A percentile compares a stretch with the other conserved stretches of the same genome.
Conservation (phyloP, 164 flowering plant species). For the Warburgia ugandensis region DNA sequence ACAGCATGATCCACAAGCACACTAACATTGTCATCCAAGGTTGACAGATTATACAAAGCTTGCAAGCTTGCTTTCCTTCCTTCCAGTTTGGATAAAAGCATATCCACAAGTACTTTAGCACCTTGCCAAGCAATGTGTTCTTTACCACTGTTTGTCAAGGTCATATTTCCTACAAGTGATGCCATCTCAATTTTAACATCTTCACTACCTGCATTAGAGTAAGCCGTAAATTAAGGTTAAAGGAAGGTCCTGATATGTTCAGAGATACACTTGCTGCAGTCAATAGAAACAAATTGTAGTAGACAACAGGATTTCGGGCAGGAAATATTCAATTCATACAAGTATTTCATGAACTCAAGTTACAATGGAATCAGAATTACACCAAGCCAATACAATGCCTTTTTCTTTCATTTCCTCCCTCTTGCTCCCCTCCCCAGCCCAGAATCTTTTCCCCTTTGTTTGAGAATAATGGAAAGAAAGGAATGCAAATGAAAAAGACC, state of each 20-base stretch:
- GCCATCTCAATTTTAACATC: constrained; percentile 49
- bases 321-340: not conserved
- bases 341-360: too few relatives aligned
- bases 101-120: constrained; percentile 33
- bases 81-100: constrained; percentile 35
- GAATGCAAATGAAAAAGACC: too few relatives aligned
- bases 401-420: too few relatives aligned
- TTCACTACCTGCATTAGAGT: constrained; percentile 33
- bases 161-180: constrained; percentile 40
- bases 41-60: constrained; percentile 44
- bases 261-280: too few relatives aligned
- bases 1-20: constrained; percentile 47
- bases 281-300: not conserved
- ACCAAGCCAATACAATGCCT: too few relatives aligned
- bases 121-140: constrained; percentile 45
- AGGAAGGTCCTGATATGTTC: too few relatives aligned
- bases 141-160: constrained; percentile 41
- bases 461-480: too few relatives aligned
- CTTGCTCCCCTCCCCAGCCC: too few relatives aligned
- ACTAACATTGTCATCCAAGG: constrained; percentile 48
- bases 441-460: too few relatives aligned
- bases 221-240: too few relatives aligned
- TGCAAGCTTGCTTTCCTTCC: constrained; percentile 36
- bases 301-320: not conserved
- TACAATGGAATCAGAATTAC: too few relatives aligned